Evolutionary conservation across 2,329 filamentous ascomycete genomes (phyloP), one percentile per base, ranked within the genome.

Genomic region (Penicillium brevicompactum): DNA sequence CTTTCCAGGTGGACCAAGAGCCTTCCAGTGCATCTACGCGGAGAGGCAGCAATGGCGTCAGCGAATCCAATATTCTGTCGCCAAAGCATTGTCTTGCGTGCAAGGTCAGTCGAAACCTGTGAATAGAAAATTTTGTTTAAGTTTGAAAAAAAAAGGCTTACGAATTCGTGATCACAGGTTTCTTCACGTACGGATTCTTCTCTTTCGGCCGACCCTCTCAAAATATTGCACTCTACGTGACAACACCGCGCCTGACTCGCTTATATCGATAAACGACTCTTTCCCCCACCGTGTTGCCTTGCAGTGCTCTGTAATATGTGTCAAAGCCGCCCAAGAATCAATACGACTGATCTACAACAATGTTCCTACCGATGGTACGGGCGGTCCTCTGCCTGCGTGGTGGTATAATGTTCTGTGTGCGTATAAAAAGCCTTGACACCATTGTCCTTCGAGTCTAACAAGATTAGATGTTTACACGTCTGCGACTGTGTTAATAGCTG

Each of bases 321-420:
- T 74, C 41, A 69, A 67, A 34, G 64, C 66, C 0, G 70, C 71
- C 0, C 70, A 68, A 31, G 69, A 72, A 53, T 61, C 67, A 1
- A 72, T 74, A 22, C 59, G 68, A 27, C 48, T 70, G 9, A 71
- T 74, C 10, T 56, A 69, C 37, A 60, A 54, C 7, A 67, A 71
- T 22, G 61, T 70, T 3, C 68, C 70, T 1, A 38, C 58, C 1
- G 65, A 71, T 32, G 66, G 64, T 1, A 66, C 64, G 1, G 57
- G 64, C 2, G 70, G 70, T 0, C 67, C 65, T 0, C 57, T 73
- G 37, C 71, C 71, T 6, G 70, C 70, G 1, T 74, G 71, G 71
- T 74, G 72, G 71, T 74, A 73, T 46, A 70, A 72, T 4, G 70
- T 73, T 21, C 63, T 74, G 2, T 74, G 69, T 72, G 44, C 53